Base-by-base conservation (phyloP, 2,329 filamentous ascomycete species). In the Talaromyces albobiverticillius region DNA sequence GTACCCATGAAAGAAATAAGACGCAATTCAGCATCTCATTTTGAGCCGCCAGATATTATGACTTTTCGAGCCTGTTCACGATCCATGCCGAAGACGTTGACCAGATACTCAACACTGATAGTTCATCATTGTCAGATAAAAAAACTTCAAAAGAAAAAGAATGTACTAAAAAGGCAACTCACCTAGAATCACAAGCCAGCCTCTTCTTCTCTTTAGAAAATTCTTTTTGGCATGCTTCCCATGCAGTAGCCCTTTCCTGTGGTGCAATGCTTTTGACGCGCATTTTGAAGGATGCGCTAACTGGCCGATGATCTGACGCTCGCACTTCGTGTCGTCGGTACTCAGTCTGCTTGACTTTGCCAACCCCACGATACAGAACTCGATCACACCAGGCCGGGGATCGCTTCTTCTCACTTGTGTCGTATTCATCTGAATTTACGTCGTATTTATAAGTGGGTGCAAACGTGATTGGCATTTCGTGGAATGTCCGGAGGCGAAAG, bases 361-460 rank as follows among this genome's bases (percentile, higher is more conserved):
- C 90, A 11, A 87, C 73, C 20, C 90, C 90, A 20, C 92, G 83
- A 63, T 90, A 95, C n/a, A 99, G 76, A 34, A 99, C 75, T 32
- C 94, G 84, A 75, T 99, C 94, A 69, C 94, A 99, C 94, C 94
- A 99, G 1, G 94, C 94, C 0, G 94, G 94, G 20, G 90, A 88
- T 47, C 94, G 84, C 70, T 90, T 90, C 79, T 99, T 99, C 71
- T 99, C 94, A 63, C 89, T 93, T 0, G 89, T 88, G 68, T 99
- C 94, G 70, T 97, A 99, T 6, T 84, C 88, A 67, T 97, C 93
- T 0, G 90, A 95, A 14, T 92, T 92, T 0, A 97, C 90, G 63
- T 99, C 94, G 70, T 99, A 99, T 70, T 99, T 99, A 79, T 99
- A 99, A 0, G 94, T 99, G 0, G 94, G 94, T 7, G 90, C 87